These are phyloP conservation scores for Cephaloascus fragrans DNA, from an alignment of 805 yeast species.

Conservation along the genomic window DNA sequence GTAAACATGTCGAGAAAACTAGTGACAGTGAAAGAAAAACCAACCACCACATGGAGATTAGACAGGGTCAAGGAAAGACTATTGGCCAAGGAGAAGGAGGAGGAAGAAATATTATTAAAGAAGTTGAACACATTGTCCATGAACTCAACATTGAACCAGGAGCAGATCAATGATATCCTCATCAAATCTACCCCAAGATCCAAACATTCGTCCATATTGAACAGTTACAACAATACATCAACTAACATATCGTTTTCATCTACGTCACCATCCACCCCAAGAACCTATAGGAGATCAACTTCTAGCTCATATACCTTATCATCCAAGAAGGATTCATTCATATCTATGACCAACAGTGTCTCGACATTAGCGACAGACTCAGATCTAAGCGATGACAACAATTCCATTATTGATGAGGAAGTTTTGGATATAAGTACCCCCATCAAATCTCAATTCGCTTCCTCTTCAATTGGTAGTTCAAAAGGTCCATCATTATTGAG, in stretches of 20 bases:
- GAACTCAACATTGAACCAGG: not conserved
- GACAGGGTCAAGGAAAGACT: constrained; percentile 6
- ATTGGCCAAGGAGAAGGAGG: not conserved
- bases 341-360: not conserved
- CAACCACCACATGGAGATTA: constrained; percentile 7
- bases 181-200: not conserved
- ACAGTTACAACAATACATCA: not conserved
- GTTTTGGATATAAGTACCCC: not conserved
- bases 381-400: not conserved
- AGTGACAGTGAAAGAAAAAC: constrained; percentile 3
- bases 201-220: not conserved
- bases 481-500: not conserved
- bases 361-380: not conserved
- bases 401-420: not conserved
- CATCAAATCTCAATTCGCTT: too few species aligned
- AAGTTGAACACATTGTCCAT: not conserved
- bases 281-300: not conserved
- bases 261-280: too few species aligned
- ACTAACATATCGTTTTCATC: not conserved
- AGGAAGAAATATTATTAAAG: not conserved
- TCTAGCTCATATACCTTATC: not conserved
- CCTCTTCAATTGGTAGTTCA: too few species aligned
- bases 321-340: not conserved
- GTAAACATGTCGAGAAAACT: not conserved
- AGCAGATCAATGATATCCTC: not conserved